Base-by-base conservation (phyloP, 345 rosid species). In the Orychophragmus violaceus region DNA sequence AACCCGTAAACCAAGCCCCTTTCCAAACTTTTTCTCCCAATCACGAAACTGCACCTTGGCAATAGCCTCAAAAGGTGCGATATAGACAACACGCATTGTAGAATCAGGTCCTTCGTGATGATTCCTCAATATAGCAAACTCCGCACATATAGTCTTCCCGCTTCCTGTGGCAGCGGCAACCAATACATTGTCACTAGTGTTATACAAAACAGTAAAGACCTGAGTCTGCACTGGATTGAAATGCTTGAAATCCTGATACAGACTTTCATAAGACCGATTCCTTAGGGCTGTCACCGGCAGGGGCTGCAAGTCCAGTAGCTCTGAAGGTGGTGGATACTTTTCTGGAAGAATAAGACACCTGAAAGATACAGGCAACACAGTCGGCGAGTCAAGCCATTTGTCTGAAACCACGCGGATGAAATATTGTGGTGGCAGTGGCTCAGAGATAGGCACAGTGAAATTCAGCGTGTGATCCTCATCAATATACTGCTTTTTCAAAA, bases 151-250 rank as follows among this genome's bases (percentile, higher is more conserved):
- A 48, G 97, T 90, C 82, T 93, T 93, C 37, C 99, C 99, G 68
- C 97, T 93, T 46, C 96, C 97, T 13, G 99, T 88, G 22, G 97
- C 97, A 13, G 97, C 99, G 55, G 99, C 97, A 75, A 93, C 95
- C 65, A 93, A 76, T 25, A 90, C 90, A 77, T 90, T 90, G 76
- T 90, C 97, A 44, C 90, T 95, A 0, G 95, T 84, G 74, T 88
- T 88, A 66, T 88, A 88, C 66, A 94, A 71, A 65, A 88, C 95
- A 23, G 87, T 87, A 66, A 90, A 94, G 70, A 90, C 97, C 83
- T 94, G 99, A 62, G 99, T 94, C 78, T 94, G 97, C 22, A 94
- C 90, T 13, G 97, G 99, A 82, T 94, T 94, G 56, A 94, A 94
- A 77, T 88, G 92, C 72, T 87, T 90, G 78, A 90, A 94, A 72